Evolutionary conservation across 176 grass and related monocot species (phyloP).

Genomic region (Phoenix roebelenii): DNA sequence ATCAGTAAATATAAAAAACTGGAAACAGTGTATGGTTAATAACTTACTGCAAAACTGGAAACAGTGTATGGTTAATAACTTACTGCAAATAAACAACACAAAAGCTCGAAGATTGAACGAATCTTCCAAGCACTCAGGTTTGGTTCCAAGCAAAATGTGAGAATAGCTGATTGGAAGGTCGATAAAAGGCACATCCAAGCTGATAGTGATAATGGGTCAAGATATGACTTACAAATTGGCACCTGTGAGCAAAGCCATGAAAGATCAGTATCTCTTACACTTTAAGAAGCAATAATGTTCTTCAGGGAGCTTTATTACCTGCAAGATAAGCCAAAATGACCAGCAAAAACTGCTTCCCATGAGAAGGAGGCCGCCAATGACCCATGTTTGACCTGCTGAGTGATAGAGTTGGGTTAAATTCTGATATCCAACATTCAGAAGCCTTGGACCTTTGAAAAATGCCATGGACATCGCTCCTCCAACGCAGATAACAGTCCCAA

Average conservation of each 20-base stretch:
- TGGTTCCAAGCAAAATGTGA: constrained; percentile 29
- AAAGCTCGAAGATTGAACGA: constrained; percentile 31
- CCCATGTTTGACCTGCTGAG: constrained; percentile 17
- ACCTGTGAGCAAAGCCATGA: constrained; percentile 22
- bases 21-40: too few species aligned
- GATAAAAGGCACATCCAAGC: constrained; percentile 67
- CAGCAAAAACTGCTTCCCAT: constrained; percentile 48
- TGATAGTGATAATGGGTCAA: constrained; percentile 49
- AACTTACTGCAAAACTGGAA: too few species aligned
- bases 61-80: background rate
- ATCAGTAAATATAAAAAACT: too few species aligned
- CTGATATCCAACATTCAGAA: constrained; percentile 17
- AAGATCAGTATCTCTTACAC: too few species aligned
- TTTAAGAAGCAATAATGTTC: too few species aligned
- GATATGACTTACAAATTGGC: constrained; percentile 52
- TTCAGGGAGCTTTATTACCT: constrained; percentile 17
- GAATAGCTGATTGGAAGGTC: constrained; percentile 27
- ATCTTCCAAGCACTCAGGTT: constrained; percentile 33
- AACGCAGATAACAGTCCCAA: constrained; percentile 46
- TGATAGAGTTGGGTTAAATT: constrained; percentile 5
- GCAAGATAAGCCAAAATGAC: constrained; percentile 72
- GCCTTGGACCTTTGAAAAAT: constrained; percentile 54
- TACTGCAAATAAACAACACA: constrained; percentile 46
- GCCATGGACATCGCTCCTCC: constrained; percentile 51
- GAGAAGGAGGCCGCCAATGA: constrained; percentile 30